Evolutionary conservation across 139 green algal species (phyloP).

Genomic region (Pleodorina starrii): DNA sequence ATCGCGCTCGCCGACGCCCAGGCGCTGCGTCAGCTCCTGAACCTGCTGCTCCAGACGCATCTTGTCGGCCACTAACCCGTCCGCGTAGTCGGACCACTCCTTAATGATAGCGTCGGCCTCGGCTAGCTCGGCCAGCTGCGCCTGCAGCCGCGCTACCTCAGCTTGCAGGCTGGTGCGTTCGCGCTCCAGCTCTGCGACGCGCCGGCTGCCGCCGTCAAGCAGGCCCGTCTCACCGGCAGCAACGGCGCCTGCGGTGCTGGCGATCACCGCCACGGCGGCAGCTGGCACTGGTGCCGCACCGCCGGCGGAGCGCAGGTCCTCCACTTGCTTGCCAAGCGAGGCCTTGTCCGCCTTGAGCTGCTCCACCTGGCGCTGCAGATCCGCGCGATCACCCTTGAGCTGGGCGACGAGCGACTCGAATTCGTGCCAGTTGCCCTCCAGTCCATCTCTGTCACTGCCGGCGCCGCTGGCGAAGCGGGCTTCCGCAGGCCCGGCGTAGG

Average conservation of each 20-base stretch:
- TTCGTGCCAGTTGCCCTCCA: slow-evolving; percentile 39
- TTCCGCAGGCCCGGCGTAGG: background rate
- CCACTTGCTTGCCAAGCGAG: background rate
- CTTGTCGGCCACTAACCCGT: slow-evolving; percentile 45
- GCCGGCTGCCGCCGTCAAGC: background rate
- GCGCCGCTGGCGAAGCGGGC: background rate
- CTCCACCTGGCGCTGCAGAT: slow-evolving; percentile 29
- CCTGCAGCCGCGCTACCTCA: slow-evolving; percentile 4
- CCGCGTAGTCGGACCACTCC: slow-evolving; percentile 51
- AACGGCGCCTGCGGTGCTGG: background rate
- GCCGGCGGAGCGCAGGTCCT: background rate
- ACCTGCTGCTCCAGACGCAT: slow-evolving; percentile 32
- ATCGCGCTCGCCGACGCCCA: background rate
- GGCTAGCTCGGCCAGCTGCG: slow-evolving; percentile 49
- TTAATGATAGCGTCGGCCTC: slow-evolving; percentile 53
- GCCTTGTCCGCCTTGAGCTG: slow-evolving; percentile 40
- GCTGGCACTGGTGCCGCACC: background rate
- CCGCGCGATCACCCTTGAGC: slow-evolving; percentile 15
- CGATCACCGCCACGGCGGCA: background rate
- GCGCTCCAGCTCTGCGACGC: background rate
- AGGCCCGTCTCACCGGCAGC: background rate
- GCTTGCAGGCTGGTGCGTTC: slow-evolving; percentile 20
- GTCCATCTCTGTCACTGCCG: background rate
- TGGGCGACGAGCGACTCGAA: slow-evolving; percentile 37
- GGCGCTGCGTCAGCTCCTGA: slow-evolving; percentile 6